Conservation (phyloP, 805 yeast species). For the Ogataea methanolica region DNA sequence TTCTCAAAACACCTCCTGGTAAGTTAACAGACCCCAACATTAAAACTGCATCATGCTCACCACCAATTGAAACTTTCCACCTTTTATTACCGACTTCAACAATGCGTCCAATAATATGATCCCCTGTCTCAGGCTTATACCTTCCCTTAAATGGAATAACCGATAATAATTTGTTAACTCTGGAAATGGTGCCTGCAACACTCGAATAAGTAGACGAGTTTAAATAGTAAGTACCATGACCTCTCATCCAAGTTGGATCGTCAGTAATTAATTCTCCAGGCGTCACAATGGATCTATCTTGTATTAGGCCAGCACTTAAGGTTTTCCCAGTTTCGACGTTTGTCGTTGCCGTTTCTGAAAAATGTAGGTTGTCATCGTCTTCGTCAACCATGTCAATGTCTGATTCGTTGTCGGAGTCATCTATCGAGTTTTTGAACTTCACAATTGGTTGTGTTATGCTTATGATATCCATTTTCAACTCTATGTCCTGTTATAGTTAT, state of each 20-base stretch:
- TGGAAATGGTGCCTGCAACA: constrained; percentile 84
- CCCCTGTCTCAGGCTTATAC: constrained; percentile 93
- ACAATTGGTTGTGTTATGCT: constrained; percentile 22
- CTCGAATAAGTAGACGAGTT: constrained; percentile 78
- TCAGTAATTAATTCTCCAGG: constrained; percentile 97
- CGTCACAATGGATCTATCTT: constrained; percentile 56
- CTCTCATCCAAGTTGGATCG: constrained; percentile 97
- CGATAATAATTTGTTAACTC: constrained; percentile 81
- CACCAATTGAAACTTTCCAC: constrained; percentile 97
- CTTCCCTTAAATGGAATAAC: constrained; percentile 85
- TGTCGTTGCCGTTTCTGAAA: neutral
- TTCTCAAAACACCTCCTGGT: constrained; percentile 94
- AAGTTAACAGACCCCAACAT: constrained; percentile 94
- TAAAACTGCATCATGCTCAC: constrained; percentile 86
- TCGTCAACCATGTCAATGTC: constrained; percentile 17
- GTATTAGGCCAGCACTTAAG: constrained; percentile 1
- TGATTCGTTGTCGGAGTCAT: constrained; percentile 15
- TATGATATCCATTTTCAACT: constrained; percentile 20
- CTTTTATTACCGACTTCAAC: constrained; percentile 90
- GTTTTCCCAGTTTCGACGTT: neutral
- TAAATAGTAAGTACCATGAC: constrained; percentile 89
- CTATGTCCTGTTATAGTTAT: neutral
- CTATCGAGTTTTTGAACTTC: constrained; percentile 7
- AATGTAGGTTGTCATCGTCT: constrained; percentile 9
- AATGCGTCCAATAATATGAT: constrained; percentile 89